Conservation (phyloP, 805 yeast species). For the Candida ortonii region DNA sequence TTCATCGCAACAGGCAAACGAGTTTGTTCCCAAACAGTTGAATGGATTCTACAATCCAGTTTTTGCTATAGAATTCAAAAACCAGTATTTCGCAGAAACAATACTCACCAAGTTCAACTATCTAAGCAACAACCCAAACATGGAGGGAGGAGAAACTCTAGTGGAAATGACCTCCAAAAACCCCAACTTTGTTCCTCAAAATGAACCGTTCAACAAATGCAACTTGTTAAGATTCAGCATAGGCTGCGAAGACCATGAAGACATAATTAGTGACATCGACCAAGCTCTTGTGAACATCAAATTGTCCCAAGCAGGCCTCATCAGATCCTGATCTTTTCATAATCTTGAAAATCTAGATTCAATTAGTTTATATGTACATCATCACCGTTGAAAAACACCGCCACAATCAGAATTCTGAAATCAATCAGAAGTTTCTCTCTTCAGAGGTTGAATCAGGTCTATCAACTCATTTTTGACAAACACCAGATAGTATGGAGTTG, state of each 20-base stretch:
- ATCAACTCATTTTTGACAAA: slow-evolving; percentile 67
- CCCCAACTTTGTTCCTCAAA: slow-evolving; percentile 28
- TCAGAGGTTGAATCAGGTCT: slow-evolving; percentile 62
- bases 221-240: slow-evolving; percentile 46
- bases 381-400: too few relatives aligned
- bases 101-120: slow-evolving; percentile 47
- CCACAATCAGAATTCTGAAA: too few relatives aligned
- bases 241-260: slow-evolving; percentile 53
- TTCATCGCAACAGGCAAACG: slow-evolving; percentile 46
- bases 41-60: slow-evolving; percentile 46
- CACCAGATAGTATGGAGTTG: slow-evolving; percentile 91
- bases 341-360: too few relatives aligned
- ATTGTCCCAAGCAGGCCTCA: too few relatives aligned
- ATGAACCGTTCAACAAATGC: slow-evolving; percentile 13
- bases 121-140: slow-evolving; percentile 46
- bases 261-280: slow-evolving; percentile 46
- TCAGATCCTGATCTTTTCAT: too few relatives aligned
- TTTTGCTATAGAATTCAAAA: slow-evolving; percentile 40
- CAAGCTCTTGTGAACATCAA: slow-evolving; percentile 35
- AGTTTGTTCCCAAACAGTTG: slow-evolving; percentile 39
- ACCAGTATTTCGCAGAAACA: slow-evolving; percentile 36
- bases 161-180: slow-evolving; percentile 43
- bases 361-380: too few relatives aligned
- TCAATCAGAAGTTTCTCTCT: too few relatives aligned
- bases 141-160: slow-evolving; percentile 50